Conservation (phyloP, 78 protist species). For the Goniomonas avonlea region DNA sequence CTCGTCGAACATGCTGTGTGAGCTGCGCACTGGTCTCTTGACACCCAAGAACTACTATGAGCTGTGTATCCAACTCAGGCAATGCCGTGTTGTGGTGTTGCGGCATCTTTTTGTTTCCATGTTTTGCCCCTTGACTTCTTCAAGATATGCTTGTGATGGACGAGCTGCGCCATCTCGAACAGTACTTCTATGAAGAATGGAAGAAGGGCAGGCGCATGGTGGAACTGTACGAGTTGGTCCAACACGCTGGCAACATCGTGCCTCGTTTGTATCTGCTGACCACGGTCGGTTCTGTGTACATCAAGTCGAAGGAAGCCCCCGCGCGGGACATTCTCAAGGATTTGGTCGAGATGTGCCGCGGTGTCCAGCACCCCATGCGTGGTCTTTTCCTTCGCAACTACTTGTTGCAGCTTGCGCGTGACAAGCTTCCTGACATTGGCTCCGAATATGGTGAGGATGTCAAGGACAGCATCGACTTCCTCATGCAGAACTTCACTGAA, state of each 20-base stretch:
- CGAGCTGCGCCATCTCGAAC: constrained; percentile 76
- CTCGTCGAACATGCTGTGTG: constrained; percentile 69
- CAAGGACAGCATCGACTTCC: constrained; percentile 76
- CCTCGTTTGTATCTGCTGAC: constrained; percentile 84
- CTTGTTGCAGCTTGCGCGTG: constrained; percentile 65
- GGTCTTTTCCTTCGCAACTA: constrained; percentile 93
- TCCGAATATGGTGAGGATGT: constrained; percentile 16
- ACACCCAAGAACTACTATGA: constrained; percentile 87
- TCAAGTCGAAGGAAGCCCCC: constrained; percentile 76
- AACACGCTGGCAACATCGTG: constrained; percentile 89
- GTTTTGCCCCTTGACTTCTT: neutral
- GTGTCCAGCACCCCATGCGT: constrained; percentile 96
- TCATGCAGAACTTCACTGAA: constrained; percentile 86
- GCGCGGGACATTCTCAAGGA: constrained; percentile 64
- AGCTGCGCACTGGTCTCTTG: constrained; percentile 78
- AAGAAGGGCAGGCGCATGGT: constrained; percentile 44
- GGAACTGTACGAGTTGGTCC: constrained; percentile 90
- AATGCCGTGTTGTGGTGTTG: neutral
- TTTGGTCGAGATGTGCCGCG: constrained; percentile 91
- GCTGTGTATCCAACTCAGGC: constrained; percentile 56
- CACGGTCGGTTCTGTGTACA: constrained; percentile 71
- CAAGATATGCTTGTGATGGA: constrained; percentile 73
- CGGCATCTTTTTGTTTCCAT: neutral
- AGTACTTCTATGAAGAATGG: constrained; percentile 11
- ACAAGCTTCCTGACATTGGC: constrained; percentile 77